A percentile compares a stretch with the other conserved stretches of the same genome.
phyloP scores from a whole-genome alignment of 768 basidiomycete genomes.

The Lactarius indigo region DNA sequence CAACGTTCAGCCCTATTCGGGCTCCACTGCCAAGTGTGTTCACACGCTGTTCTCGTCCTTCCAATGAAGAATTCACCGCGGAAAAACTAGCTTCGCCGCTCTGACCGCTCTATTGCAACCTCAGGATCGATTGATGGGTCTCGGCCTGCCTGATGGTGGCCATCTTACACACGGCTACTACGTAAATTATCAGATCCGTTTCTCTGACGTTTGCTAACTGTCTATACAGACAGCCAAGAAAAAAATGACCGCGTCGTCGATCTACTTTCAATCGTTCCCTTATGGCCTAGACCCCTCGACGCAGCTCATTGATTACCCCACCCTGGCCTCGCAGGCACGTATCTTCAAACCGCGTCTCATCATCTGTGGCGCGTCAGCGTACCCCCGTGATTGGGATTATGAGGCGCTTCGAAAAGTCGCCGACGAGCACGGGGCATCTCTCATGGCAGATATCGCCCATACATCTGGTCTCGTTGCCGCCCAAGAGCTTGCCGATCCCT shows the following conservation, averaged over 20 bases:
- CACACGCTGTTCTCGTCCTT: not conserved
- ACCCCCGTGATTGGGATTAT: slow-evolving; percentile 99
- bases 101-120: slow-evolving; percentile 95
- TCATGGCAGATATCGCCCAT: slow-evolving; percentile 98
- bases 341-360: slow-evolving; percentile 94
- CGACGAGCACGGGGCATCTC: slow-evolving; percentile 84
- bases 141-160: slow-evolving; percentile 96
- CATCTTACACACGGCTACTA: slow-evolving; percentile 98
- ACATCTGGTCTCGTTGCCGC: slow-evolving; percentile 94
- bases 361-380: slow-evolving; percentile 98
- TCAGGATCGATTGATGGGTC: slow-evolving; percentile 97
- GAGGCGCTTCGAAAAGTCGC: slow-evolving; percentile 73
- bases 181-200: slow-evolving; percentile 41
- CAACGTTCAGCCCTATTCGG: slow-evolving; percentile 98
- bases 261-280: slow-evolving; percentile 99
- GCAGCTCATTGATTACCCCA: slow-evolving; percentile 86
- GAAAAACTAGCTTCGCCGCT: slow-evolving; percentile 76
- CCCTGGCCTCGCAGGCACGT: slow-evolving; percentile 78
- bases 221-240: slow-evolving; percentile 83
- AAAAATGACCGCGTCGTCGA: slow-evolving; percentile 99
- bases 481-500: slow-evolving; percentile 84
- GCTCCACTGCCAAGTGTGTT: slow-evolving; percentile 85
- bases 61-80: slow-evolving; percentile 7
- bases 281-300: slow-evolving; percentile 80
- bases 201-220: slow-evolving; percentile 4